phyloP scores from a whole-genome alignment of 2,329 filamentous ascomycete genomes.

The Cercospora citrullina region DNA sequence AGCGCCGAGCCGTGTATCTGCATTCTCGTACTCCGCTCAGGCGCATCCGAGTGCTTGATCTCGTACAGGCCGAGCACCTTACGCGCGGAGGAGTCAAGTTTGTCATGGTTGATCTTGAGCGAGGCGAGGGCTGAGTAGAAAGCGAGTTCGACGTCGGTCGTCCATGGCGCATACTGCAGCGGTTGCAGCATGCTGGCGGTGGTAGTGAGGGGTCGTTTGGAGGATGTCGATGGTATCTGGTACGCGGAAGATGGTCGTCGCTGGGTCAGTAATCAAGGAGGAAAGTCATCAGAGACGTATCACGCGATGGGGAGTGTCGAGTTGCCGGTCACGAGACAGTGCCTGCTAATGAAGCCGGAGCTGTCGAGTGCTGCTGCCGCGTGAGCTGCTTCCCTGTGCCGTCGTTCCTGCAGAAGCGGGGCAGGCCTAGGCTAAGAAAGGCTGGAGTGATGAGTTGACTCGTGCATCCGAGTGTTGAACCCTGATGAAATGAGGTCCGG shows the following conservation, averaged over 20 bases:
- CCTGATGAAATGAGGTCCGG: background rate
- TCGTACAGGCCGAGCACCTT: conserved; percentile 87
- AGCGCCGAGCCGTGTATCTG: conserved; percentile 86
- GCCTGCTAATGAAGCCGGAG: conserved; percentile 3
- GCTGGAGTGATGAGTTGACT: background rate
- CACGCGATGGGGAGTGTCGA: conserved; percentile 2
- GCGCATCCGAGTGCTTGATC: conserved; percentile 68
- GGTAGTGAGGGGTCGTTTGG: conserved; percentile 2
- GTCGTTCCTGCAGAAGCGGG: conserved; percentile 15
- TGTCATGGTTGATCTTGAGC: conserved; percentile 94
- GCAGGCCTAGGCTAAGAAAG: background rate
- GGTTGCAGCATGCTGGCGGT: conserved; percentile 31
- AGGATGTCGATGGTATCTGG: background rate
- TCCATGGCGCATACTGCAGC: conserved; percentile 82
- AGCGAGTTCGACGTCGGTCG: conserved; percentile 89
- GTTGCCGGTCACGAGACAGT: conserved; percentile 6
- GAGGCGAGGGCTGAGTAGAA: conserved; percentile 93
- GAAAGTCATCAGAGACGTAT: background rate
- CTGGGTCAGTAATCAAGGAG: background rate
- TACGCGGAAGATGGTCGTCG: background rate
- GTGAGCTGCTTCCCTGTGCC: conserved; percentile 9
- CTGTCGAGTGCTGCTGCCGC: conserved; percentile 2
- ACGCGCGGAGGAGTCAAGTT: conserved; percentile 89
- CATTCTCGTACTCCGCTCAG: conserved; percentile 80
- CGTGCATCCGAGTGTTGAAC: background rate